These are phyloP conservation scores for Cryptococcus deneoformans DNA, from an alignment of 1,284 basidiomycete species.

Conservation along the genomic window DNA sequence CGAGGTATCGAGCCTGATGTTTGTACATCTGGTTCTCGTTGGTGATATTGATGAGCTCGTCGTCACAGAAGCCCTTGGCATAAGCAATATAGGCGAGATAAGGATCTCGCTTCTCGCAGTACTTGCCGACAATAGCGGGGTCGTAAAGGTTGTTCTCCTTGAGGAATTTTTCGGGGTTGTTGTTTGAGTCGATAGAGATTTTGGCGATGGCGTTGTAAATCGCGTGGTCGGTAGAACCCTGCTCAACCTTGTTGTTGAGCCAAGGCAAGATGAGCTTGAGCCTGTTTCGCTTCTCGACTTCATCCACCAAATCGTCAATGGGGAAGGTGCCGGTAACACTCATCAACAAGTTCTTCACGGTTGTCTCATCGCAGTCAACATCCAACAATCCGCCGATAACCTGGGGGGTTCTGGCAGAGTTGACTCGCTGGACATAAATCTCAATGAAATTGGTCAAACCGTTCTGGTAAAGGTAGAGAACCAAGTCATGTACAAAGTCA, in stretches of 20 bases:
- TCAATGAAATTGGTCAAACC: constrained; percentile 97
- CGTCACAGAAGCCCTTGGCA: constrained; percentile 98
- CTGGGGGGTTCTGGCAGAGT: constrained; percentile 96
- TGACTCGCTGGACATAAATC: constrained; percentile 98
- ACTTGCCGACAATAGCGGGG: constrained; percentile 94
- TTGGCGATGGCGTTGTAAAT: constrained; percentile 98
- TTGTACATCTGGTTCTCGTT: constrained; percentile 99
- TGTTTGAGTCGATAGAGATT: constrained; percentile 98
- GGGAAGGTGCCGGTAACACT: constrained; percentile 98
- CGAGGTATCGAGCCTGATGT: constrained; percentile 97
- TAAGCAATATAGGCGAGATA: constrained; percentile 99
- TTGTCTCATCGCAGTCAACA: constrained; percentile 96
- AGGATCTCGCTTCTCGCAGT: constrained; percentile 98
- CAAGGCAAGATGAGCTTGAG: constrained; percentile 97
- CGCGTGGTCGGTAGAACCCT: constrained; percentile 86
- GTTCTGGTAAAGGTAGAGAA: constrained; percentile 98
- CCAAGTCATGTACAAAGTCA: constrained; percentile 99
- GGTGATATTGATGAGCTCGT: constrained; percentile 94
- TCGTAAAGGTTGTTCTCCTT: constrained; percentile 98
- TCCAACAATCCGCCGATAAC: constrained; percentile 96
- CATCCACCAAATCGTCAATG: constrained; percentile 94
- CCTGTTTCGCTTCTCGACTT: constrained; percentile 94
- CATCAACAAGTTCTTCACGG: constrained; percentile 89
- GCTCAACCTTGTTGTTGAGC: constrained; percentile 89
- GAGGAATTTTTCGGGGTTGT: constrained; percentile 94